These are phyloP conservation scores for Arthromyces matolae DNA, from an alignment of 768 basidiomycete species.

Conservation along the genomic window DNA sequence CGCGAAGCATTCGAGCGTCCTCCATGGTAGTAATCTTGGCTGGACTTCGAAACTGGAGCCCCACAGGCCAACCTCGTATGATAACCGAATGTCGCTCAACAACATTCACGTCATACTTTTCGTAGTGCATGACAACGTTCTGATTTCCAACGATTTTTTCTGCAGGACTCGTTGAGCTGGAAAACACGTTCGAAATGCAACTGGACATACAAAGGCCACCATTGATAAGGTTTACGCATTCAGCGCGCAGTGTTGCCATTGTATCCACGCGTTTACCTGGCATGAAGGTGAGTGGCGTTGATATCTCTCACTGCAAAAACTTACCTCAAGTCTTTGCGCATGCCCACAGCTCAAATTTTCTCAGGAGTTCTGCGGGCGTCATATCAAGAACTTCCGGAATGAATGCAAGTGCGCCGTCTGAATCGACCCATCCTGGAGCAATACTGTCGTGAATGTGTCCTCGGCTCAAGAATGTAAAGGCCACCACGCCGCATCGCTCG, in stretches of 20 bases:
- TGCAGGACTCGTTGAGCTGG: not conserved
- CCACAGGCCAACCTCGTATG: not conserved
- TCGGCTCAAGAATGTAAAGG: not conserved
- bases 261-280: not conserved
- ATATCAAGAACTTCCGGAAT: not conserved
- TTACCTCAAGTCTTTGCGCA: not conserved
- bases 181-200: not conserved
- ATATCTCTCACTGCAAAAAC: not conserved
- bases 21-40: not conserved
- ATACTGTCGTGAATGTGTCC: not conserved
- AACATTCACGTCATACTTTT: not conserved
- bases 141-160: not conserved
- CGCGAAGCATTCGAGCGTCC: not conserved
- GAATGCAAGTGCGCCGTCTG: not conserved
- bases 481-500: not conserved
- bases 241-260: not conserved
- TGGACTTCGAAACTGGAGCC: not conserved
- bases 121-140: not conserved
- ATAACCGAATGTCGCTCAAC: not conserved
- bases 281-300: not conserved
- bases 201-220: not conserved
- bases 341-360: slow-evolving; percentile 1
- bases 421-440: not conserved
- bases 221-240: not conserved
- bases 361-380: not conserved